phyloP scores from a whole-genome alignment of 2,329 filamentous ascomycete species.

The Penicillium sp. region DNA sequence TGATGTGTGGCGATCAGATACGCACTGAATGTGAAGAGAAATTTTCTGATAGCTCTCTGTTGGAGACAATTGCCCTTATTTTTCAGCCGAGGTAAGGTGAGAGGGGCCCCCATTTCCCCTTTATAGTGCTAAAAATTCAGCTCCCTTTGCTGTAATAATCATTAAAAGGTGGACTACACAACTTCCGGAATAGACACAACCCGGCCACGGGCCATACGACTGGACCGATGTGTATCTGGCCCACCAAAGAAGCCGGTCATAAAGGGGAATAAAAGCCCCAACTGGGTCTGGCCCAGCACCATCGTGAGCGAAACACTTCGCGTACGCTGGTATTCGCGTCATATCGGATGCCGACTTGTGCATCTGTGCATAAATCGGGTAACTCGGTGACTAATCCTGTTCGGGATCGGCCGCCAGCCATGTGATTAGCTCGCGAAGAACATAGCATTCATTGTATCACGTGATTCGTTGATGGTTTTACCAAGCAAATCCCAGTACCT shows the following conservation, averaged over 20 bases:
- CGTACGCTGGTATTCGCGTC: not conserved
- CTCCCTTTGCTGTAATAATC: not conserved
- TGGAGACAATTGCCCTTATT: not conserved
- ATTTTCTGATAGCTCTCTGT: not conserved
- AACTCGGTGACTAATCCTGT: not conserved
- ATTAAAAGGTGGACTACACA: not conserved
- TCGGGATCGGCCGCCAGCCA: not conserved
- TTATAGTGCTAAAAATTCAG: not conserved
- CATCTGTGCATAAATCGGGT: not conserved
- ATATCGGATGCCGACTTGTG: not conserved
- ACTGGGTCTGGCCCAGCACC: not conserved
- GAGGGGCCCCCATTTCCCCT: not conserved
- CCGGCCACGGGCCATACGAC: not conserved
- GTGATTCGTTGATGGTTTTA: not conserved
- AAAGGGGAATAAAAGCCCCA: not conserved
- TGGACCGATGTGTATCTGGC: not conserved
- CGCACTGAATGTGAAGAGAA: not conserved
- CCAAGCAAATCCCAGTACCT: not conserved
- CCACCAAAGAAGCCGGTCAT: not conserved
- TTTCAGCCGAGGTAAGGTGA: not conserved
- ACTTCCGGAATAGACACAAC: not conserved
- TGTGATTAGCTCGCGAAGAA: not conserved
- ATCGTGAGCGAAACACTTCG: not conserved
- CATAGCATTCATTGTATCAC: not conserved
- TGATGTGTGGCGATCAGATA: not conserved